phyloP scores from a whole-genome alignment of 495 filamentous ascomycete species.

The Aspergillus nidulans region DNA sequence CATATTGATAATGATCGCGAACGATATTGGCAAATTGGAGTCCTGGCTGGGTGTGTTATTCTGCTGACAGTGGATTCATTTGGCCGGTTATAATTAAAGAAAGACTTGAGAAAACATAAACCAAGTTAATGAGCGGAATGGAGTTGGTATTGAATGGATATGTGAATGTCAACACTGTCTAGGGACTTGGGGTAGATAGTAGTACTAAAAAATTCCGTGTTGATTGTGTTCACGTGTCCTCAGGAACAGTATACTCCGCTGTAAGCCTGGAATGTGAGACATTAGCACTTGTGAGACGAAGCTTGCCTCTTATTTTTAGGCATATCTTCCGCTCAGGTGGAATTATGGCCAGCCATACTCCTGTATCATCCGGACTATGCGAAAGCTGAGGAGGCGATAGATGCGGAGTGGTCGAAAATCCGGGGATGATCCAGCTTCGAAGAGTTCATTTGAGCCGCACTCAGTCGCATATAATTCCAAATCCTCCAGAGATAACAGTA shows the following conservation, averaged over 20 bases:
- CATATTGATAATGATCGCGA: background rate
- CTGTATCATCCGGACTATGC: too few relatives aligned
- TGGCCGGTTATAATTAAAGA: background rate
- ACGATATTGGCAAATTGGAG: slow-evolving; percentile 2
- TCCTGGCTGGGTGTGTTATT: background rate
- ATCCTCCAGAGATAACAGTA: too few relatives aligned
- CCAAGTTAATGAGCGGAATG: background rate
- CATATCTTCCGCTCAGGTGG: too few relatives aligned
- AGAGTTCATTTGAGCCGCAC: too few relatives aligned
- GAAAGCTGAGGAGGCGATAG: too few relatives aligned
- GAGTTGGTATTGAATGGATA: background rate
- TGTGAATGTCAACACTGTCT: background rate
- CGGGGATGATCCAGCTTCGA: too few relatives aligned
- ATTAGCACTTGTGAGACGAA: background rate
- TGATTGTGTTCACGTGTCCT: background rate
- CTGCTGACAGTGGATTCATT: background rate
- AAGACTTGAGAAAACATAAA: background rate
- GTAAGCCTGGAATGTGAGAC: background rate
- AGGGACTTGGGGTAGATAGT: background rate
- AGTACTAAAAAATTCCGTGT: background rate
- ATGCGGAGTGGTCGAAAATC: too few relatives aligned
- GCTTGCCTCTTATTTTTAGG: background rate
- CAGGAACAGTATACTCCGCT: background rate
- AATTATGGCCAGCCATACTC: too few relatives aligned
- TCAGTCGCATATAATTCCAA: too few relatives aligned